Percentiles rank a stretch among this genome's conserved stretches.
phyloP scores from a whole-genome alignment of 805 yeast genomes.

The Metschnikowia shivogae region DNA sequence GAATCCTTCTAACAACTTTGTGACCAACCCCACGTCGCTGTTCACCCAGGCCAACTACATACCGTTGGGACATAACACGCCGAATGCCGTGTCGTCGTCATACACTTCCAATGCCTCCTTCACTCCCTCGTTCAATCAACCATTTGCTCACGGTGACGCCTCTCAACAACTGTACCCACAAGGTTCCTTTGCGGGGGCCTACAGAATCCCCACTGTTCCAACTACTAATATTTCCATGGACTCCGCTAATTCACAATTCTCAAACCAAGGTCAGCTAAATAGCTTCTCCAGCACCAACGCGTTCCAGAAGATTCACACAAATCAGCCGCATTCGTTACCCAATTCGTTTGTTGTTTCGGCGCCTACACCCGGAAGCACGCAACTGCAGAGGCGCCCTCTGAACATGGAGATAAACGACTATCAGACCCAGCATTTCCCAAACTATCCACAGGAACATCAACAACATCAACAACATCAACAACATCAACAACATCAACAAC shows the following conservation, averaged over 20 bases:
- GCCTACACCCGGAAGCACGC: neutral
- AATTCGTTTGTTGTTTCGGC: neutral
- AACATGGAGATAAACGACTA: neutral
- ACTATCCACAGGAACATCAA: conserved; percentile 5
- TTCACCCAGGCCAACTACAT: conserved; percentile 23
- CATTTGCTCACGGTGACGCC: conserved; percentile 3
- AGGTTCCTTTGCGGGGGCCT: conserved; percentile 9
- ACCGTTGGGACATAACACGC: conserved; percentile 44
- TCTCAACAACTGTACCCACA: conserved; percentile 4
- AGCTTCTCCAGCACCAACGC: conserved; percentile 3
- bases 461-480: neutral
- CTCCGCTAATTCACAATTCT: conserved; percentile 27
- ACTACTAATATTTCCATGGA: conserved; percentile 54
- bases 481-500: conserved; percentile 1
- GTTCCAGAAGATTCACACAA: neutral
- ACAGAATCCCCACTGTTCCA: conserved; percentile 38
- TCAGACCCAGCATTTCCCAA: neutral
- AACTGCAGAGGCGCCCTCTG: conserved; percentile 11
- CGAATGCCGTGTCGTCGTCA: conserved; percentile 40
- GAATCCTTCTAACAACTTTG: conserved; percentile 3
- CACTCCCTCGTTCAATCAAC: conserved; percentile 27
- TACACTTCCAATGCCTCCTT: conserved; percentile 39
- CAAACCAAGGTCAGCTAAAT: neutral
- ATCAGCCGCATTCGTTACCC: conserved; percentile 1
- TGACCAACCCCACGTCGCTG: conserved; percentile 10